Conservation (phyloP, 2,329 filamentous ascomycete genomes). For the Cercospora sp. region DNA sequence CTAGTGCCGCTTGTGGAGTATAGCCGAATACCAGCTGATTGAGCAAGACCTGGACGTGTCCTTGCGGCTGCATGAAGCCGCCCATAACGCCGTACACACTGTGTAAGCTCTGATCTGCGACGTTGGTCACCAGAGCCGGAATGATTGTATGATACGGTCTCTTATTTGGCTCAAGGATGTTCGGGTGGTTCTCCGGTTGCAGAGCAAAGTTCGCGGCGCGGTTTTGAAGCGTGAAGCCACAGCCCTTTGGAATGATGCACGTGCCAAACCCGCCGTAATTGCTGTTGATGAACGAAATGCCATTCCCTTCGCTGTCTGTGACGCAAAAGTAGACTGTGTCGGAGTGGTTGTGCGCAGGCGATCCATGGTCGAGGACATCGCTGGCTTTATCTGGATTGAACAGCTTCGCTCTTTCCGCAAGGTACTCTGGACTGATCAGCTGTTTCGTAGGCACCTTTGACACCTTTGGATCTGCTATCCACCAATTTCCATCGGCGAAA, state of each 20-base stretch:
- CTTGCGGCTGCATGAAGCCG: constrained; percentile 97
- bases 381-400: constrained; percentile 58
- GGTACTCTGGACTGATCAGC: constrained; percentile 72
- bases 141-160: constrained; percentile 98
- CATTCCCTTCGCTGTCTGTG: constrained; percentile 80
- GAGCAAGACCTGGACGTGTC: constrained; percentile 87
- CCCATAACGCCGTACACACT: constrained; percentile 96
- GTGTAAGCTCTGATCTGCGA: constrained; percentile 71
- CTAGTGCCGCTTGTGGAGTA: constrained; percentile 83
- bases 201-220: constrained; percentile 86
- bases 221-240: constrained; percentile 93
- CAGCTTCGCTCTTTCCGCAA: constrained; percentile 67
- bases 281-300: constrained; percentile 94
- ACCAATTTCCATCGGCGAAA: constrained; percentile 90
- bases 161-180: constrained; percentile 77
- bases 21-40: constrained; percentile 83
- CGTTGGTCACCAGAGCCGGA: constrained; percentile 82
- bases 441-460: constrained; percentile 67
- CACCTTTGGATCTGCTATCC: constrained; percentile 78
- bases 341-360: constrained; percentile 79
- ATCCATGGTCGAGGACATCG: constrained; percentile 66
- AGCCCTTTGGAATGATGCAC: constrained; percentile 77
- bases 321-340: constrained; percentile 95
- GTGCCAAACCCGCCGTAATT: constrained; percentile 91
- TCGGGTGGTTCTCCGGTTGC: constrained; percentile 66